phyloP scores from a whole-genome alignment of 306 rosid species.

The Hippophae rhamnoides region DNA sequence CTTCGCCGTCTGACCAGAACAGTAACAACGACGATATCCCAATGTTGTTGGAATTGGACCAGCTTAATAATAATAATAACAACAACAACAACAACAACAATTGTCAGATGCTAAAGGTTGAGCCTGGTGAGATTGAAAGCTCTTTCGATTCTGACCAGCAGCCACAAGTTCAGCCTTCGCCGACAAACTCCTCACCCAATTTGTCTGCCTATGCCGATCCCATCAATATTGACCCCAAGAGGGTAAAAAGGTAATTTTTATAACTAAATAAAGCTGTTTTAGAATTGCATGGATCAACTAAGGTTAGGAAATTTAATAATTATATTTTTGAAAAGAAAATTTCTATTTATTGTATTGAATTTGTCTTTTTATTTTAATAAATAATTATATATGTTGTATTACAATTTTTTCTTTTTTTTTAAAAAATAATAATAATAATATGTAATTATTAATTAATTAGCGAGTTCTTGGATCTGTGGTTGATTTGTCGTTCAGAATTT shows the following conservation, averaged over 20 bases:
- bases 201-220: slow-evolving; percentile 13
- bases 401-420: too few relatives aligned
- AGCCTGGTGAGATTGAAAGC: slow-evolving; percentile 61
- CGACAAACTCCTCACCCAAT: slow-evolving; percentile 16
- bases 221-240: slow-evolving; percentile 57
- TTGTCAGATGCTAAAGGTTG: slow-evolving; percentile 31
- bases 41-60: neutral
- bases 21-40: slow-evolving; percentile 58
- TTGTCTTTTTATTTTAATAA: too few relatives aligned
- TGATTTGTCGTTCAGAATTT: slow-evolving; percentile 32
- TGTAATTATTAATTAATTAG: too few relatives aligned
- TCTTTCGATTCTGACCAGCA: slow-evolving; percentile 31
- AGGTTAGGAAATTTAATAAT: too few relatives aligned
- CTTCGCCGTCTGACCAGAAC: slow-evolving; percentile 74
- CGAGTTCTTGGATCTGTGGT: neutral
- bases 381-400: too few relatives aligned
- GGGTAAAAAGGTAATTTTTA: slow-evolving; percentile 70
- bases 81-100: slow-evolving; percentile 13
- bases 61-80: neutral
- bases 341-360: too few relatives aligned
- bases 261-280: too few relatives aligned
- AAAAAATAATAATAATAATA: too few relatives aligned
- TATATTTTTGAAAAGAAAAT: too few relatives aligned
- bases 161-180: slow-evolving; percentile 12
- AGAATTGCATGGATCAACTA: too few relatives aligned